Base-by-base conservation (phyloP, 1,284 basidiomycete genomes). In the Boletus semigastroideus region DNA sequence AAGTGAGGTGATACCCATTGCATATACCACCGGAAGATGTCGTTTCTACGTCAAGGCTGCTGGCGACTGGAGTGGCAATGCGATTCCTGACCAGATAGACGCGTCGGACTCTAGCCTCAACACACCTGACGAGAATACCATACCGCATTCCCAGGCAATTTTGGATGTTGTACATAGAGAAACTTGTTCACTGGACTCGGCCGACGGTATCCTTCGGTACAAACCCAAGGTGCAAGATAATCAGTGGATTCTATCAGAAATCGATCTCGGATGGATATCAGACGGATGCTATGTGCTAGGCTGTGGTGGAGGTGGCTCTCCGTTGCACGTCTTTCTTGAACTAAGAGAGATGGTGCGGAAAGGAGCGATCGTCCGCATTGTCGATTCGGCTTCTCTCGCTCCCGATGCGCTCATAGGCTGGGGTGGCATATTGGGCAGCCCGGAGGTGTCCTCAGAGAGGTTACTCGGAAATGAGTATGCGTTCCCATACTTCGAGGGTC, bases 1-100 rank as follows among this genome's bases (percentile, higher is more conserved):
- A 49, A 73, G 69, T 49, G 72, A 73, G 38, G 63, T 63, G 0
- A 72, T 73, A 57, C 70, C 73, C 27, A 49, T 70, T 46, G 68
- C 68, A n/a, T 67, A 67, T 54, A 67, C 66, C 42, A 38, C 60
- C 5, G 66, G 66, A 45, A 65, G 67, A 47, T 67, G 66, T 17
- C 73, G 80, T 19, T 73, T 82, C 56, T 77, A 80, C 39, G 76
- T 80, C 57, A 79, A 78, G 59, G 80, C 78, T 4, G 75, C 78
- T 12, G 80, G 79, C 9, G 79, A 82, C 58, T 76, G 66, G 66
- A 56, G 60, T 45, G 69, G 69, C 31, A 36, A 52, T 22, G 54
- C 57, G 12, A 52, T 63, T 52, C 55, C 68, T 46, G 58, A 66
- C 58, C 55, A 61, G 34, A 56, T 52, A 47, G 59, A 66, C 9